A percentile compares a stretch with the other conserved stretches of the same genome.
These are phyloP conservation scores for Rhizoclosmatium sp. DNA, from an alignment of 192 early-diverging fungal genomes.

Conservation along the genomic window DNA sequence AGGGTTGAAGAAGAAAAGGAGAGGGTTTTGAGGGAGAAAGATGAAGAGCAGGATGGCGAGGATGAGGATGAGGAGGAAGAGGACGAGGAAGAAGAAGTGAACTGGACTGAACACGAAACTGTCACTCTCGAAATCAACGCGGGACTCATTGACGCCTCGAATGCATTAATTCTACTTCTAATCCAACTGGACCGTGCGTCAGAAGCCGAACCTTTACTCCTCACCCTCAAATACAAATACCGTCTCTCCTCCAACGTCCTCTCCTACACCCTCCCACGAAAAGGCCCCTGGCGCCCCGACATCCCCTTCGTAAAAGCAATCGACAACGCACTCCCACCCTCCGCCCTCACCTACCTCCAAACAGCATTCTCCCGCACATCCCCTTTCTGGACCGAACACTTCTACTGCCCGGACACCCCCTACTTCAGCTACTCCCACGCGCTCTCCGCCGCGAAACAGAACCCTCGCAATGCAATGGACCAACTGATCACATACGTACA, in stretches of 20 bases:
- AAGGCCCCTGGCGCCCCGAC: neutral
- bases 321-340: constrained; percentile 33
- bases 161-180: constrained; percentile 27
- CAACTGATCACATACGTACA: constrained; percentile 31
- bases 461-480: constrained; percentile 24
- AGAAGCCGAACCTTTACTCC: constrained; percentile 19
- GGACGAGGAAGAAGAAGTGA: constrained; percentile 10
- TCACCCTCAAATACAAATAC: constrained; percentile 17
- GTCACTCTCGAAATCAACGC: constrained; percentile 13
- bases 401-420: constrained; percentile 30
- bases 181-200: constrained; percentile 8
- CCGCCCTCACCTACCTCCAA: constrained; percentile 24
- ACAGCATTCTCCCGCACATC: constrained; percentile 13
- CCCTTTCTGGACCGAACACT: constrained; percentile 41
- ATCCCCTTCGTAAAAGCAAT: constrained; percentile 42
- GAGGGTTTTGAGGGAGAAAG: neutral
- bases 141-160: constrained; percentile 11
- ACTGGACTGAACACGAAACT: neutral
- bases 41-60: constrained; percentile 9
- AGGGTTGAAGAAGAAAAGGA: neutral
- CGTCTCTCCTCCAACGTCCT: constrained; percentile 28
- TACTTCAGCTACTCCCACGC: constrained; percentile 46
- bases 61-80: constrained; percentile 2
- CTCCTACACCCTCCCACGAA: neutral
- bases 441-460: neutral